Base-by-base conservation (phyloP, 2,329 filamentous ascomycete species). In the Drechmeria coniospora region DNA sequence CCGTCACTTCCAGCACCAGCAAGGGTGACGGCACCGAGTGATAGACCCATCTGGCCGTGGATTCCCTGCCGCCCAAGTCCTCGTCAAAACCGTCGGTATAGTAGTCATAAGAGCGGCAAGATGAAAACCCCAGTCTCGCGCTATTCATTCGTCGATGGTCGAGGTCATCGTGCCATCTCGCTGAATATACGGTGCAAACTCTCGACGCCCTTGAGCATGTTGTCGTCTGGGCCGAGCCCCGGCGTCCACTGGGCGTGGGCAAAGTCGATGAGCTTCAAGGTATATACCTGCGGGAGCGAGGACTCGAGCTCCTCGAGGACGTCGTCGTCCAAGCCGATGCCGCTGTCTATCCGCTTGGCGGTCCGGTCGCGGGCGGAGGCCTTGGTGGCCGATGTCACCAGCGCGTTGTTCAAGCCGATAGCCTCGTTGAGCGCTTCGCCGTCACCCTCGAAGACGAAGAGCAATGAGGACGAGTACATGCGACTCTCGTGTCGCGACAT, bases 191-290 rank as follows among this genome's bases (percentile, higher is more conserved):
- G 62, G 28, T 68, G 62, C 21, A 87, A 57, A 46, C 67, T 87
- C 45, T 74, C 63, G 35, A 94, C 70, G 0, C 86, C 86, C 20
- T 59, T 59, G 18, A 94, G 59, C 10, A 68, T 59, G 45, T 95
- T 95, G 54, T 92, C 77, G 49, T 98, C 90, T 0, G 79, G 77
- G 0, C 87, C 87, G 42, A 78, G 56, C 1, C 83, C 82, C 0
- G 81, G 79, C 1, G 73, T 78, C 75, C 79, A 95, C 27, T 63
- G 57, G 8, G 90, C 90, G 53, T 98, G 90, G 2, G 90, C 90
- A 63, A 98, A 98, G 51, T 98, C 90, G 41, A 98, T 98, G 36
- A 98, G 64, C 47, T 87, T 90, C 27, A 94, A 63, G 9, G 73
- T 68, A 43, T 78, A 82, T 23, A 92, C 69, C 41, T 75, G 75